Percentiles rank a stretch among this genome's conserved stretches.
Evolutionary conservation across 192 early-diverging fungal species (phyloP).

Genomic region (Phycomyces nitens): DNA sequence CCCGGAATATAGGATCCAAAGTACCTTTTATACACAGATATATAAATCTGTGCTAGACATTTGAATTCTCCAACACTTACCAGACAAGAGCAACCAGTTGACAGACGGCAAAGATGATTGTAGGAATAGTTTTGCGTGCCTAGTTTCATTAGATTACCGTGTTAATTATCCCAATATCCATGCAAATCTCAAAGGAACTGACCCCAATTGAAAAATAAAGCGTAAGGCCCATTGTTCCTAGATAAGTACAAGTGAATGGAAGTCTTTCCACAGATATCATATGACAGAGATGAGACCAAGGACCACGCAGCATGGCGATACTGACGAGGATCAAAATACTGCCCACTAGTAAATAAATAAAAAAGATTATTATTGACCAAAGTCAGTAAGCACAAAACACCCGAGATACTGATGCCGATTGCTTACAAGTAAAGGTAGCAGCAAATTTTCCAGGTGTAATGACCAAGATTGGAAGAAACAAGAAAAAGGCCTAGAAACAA

Average conservation of each 20-base stretch:
- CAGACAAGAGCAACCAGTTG: conserved; percentile 81
- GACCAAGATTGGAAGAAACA: conserved; percentile 61
- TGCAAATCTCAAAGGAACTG: conserved; percentile 37
- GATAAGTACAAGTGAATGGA: conserved; percentile 76
- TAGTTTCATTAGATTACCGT: conserved; percentile 26
- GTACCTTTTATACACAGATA: conserved; percentile 23
- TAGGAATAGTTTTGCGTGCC: conserved; percentile 64
- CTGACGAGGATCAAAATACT: conserved; percentile 35
- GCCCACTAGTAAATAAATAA: too few species aligned
- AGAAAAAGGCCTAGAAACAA: conserved; percentile 42
- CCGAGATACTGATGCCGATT: too few species aligned
- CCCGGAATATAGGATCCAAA: conserved; percentile 83
- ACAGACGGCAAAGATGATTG: conserved; percentile 71
- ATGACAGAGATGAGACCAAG: conserved; percentile 74
- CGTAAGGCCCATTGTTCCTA: conserved; percentile 80
- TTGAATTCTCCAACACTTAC: conserved; percentile 40
- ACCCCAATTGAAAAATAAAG: conserved; percentile 81
- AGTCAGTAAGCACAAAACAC: too few species aligned
- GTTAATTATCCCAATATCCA: neutral
- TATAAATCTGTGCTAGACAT: neutral
- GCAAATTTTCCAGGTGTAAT: conserved; percentile 74
- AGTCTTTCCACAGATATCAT: conserved; percentile 75
- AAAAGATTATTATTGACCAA: too few species aligned
- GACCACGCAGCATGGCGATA: conserved; percentile 79
- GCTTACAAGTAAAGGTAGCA: conserved; percentile 74